phyloP scores from a whole-genome alignment of 768 basidiomycete species.

The Lepiota brunneoincarnata region DNA sequence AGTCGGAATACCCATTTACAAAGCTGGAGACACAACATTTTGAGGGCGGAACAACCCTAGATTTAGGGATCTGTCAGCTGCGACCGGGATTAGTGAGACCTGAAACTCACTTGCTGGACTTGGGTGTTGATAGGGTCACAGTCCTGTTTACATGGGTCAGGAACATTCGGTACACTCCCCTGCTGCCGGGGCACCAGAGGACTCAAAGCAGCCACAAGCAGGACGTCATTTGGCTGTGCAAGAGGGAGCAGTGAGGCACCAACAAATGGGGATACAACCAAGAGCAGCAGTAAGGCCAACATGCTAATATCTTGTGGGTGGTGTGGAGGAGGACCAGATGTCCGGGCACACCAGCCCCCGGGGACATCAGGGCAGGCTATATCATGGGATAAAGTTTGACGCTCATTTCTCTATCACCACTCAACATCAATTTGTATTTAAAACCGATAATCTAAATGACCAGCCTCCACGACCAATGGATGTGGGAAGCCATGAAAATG shows the following conservation, averaged over 20 bases:
- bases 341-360: too few relatives aligned
- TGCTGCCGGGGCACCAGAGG: constrained; percentile 19
- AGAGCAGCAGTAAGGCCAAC: neutral
- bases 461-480: constrained; percentile 48
- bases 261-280: neutral
- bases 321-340: too few relatives aligned
- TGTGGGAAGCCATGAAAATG: constrained; percentile 83
- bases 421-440: too few relatives aligned
- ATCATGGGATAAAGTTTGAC: too few relatives aligned
- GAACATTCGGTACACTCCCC: constrained; percentile 17
- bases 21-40: constrained; percentile 30
- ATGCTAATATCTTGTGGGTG: too few relatives aligned
- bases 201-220: neutral
- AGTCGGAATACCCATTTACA: constrained; percentile 28
- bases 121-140: constrained; percentile 27
- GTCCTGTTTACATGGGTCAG: constrained; percentile 27
- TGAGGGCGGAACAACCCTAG: constrained; percentile 8
- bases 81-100: neutral
- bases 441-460: neutral
- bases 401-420: too few relatives aligned
- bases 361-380: too few relatives aligned
- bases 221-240: neutral
- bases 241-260: constrained; percentile 1
- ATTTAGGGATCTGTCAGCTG: neutral
- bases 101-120: constrained; percentile 18